A percentile compares a stretch with the other conserved stretches of the same genome.
These are phyloP conservation scores for Shiraia sp. DNA, from an alignment of 2,329 filamentous ascomycete species.

Conservation along the genomic window DNA sequence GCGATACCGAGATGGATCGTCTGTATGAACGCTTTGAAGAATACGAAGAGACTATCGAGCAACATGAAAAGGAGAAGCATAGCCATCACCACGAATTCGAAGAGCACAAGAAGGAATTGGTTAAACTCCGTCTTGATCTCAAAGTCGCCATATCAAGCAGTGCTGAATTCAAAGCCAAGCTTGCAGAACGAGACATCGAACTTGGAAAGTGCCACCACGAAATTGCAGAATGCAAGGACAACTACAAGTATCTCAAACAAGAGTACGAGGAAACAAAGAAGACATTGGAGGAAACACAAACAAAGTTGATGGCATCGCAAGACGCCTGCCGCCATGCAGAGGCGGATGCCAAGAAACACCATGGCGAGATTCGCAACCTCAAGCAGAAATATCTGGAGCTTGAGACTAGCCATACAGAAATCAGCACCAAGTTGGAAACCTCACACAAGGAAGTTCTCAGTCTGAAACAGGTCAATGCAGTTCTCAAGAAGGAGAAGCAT, in stretches of 20 bases:
- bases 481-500: slow-evolving; percentile 8
- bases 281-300: slow-evolving; percentile 3
- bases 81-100: slow-evolving; percentile 7
- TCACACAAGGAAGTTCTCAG: slow-evolving; percentile 7
- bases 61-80: slow-evolving; percentile 8
- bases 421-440: slow-evolving; percentile 7
- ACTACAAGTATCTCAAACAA: slow-evolving; percentile 2
- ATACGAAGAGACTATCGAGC: slow-evolving; percentile 10
- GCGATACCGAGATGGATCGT: slow-evolving; percentile 2
- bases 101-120: slow-evolving; percentile 9
- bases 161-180: slow-evolving; percentile 6
- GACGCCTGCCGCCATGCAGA: slow-evolving; percentile 6
- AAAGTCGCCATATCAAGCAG: background rate
- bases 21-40: slow-evolving; percentile 9
- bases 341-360: slow-evolving; percentile 11
- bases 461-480: slow-evolving; percentile 1
- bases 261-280: slow-evolving; percentile 9
- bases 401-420: slow-evolving; percentile 4
- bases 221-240: slow-evolving; percentile 5
- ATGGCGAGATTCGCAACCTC: slow-evolving; percentile 5
- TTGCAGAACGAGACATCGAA: slow-evolving; percentile 7
- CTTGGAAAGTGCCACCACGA: slow-evolving; percentile 5
- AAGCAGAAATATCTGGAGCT: slow-evolving; percentile 6
- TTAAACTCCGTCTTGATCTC: slow-evolving; percentile 9
- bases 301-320: slow-evolving; percentile 4